Percentiles rank a stretch among this genome's conserved stretches.
phyloP scores from a whole-genome alignment of 352 stramenopile species.

The Globisporangium solare region DNA sequence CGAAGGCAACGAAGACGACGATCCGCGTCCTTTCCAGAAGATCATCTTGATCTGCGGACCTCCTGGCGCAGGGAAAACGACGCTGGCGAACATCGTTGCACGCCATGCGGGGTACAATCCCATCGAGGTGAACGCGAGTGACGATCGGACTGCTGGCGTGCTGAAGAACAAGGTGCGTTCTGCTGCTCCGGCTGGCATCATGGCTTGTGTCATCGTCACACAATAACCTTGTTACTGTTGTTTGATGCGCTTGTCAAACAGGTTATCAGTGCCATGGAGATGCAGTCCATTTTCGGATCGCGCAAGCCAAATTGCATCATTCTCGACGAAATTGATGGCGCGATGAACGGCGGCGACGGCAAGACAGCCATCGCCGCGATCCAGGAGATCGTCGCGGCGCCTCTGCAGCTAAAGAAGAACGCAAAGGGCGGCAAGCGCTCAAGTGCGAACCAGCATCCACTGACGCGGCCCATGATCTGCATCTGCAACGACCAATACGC shows the following conservation, averaged over 20 bases:
- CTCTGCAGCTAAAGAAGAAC: slow-evolving; percentile 57
- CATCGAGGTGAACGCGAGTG: slow-evolving; percentile 97
- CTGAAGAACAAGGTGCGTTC: slow-evolving; percentile 85
- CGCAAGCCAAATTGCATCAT: slow-evolving; percentile 96
- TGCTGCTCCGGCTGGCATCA: no score
- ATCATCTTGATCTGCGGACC: slow-evolving; percentile 95
- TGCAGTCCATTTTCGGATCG: slow-evolving; percentile 84
- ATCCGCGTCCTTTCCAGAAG: slow-evolving; percentile 62
- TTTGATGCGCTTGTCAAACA: slow-evolving; percentile 10
- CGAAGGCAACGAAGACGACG: slow-evolving; percentile 14
- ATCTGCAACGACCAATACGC: slow-evolving; percentile 99
- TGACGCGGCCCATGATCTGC: slow-evolving; percentile 95
- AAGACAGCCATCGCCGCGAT: slow-evolving; percentile 88
- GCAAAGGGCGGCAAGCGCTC: slow-evolving; percentile 21
- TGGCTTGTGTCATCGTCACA: not conserved
- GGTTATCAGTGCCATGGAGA: slow-evolving; percentile 90
- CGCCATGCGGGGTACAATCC: slow-evolving; percentile 95
- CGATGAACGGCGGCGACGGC: slow-evolving; percentile 85
- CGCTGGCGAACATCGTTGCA: slow-evolving; percentile 95
- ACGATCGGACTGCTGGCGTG: slow-evolving; percentile 92
- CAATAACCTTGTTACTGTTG: not conserved
- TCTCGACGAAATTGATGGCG: slow-evolving; percentile 97
- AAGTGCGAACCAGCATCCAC: slow-evolving; percentile 47
- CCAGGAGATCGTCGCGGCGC: slow-evolving; percentile 89
- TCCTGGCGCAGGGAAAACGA: slow-evolving; percentile 95